Percentiles rank a stretch among this genome's conserved stretches.
These are phyloP conservation scores for Boletus sensibilis DNA, from an alignment of 768 basidiomycete genomes.

Conservation along the genomic window DNA sequence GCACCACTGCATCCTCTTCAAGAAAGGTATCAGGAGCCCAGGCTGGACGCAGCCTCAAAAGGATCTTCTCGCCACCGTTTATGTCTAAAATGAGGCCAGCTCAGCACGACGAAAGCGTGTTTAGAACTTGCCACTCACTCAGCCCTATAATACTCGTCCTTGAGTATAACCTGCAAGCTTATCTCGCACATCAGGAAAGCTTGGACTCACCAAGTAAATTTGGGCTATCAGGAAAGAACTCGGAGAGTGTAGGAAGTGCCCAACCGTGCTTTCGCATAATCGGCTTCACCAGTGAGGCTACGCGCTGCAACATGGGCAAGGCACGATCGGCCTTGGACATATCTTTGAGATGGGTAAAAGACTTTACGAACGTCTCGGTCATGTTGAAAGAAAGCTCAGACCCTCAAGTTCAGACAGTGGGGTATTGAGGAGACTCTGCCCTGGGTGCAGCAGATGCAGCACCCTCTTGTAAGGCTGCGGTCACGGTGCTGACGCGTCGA, in stretches of 20 bases:
- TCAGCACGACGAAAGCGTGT: background rate
- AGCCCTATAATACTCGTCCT: slow-evolving; percentile 28
- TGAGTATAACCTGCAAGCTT: slow-evolving; percentile 7
- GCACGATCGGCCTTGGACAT: slow-evolving; percentile 68
- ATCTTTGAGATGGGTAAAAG: slow-evolving; percentile 70
- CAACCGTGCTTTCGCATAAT: slow-evolving; percentile 88
- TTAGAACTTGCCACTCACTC: slow-evolving; percentile 31
- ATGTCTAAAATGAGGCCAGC: slow-evolving; percentile 47
- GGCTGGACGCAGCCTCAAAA: slow-evolving; percentile 75
- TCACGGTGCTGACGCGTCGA: slow-evolving; percentile 8
- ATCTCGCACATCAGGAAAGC: background rate
- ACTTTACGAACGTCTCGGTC: slow-evolving; percentile 58
- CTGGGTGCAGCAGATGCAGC: background rate
- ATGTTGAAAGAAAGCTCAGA: slow-evolving; percentile 30
- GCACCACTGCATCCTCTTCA: slow-evolving; percentile 71
- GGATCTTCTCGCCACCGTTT: slow-evolving; percentile 79
- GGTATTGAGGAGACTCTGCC: background rate
- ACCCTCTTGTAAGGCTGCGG: background rate
- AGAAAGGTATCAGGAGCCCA: slow-evolving; percentile 67
- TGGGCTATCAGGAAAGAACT: slow-evolving; percentile 80
- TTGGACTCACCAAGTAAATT: slow-evolving; percentile 65
- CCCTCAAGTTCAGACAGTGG: background rate
- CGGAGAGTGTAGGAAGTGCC: slow-evolving; percentile 75
- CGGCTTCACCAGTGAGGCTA: slow-evolving; percentile 84
- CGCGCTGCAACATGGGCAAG: slow-evolving; percentile 60